Evolutionary conservation across 2,329 filamentous ascomycete species (phyloP).

Genomic region (Fusarium continuum): DNA sequence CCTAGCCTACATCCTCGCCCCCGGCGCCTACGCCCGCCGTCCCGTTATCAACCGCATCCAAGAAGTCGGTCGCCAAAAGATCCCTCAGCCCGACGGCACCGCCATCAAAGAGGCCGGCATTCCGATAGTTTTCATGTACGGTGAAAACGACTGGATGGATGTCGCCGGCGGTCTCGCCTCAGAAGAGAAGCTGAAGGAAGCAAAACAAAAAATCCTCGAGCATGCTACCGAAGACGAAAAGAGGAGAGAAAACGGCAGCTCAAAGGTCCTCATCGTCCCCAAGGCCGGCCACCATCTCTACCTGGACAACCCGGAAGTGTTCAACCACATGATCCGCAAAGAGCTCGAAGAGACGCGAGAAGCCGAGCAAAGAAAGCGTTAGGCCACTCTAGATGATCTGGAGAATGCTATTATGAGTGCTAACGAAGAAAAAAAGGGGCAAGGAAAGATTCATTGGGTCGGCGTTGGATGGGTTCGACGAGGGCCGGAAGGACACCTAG

Average conservation of each 20-base stretch:
- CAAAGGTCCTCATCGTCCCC: conserved; percentile 80
- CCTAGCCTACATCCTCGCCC: conserved; percentile 89
- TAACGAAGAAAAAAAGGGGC: conserved; percentile 5
- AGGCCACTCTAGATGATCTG: background rate
- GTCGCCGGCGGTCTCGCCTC: conserved; percentile 84
- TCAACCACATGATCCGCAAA: conserved; percentile 62
- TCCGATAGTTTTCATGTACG: conserved; percentile 93
- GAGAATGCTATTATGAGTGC: background rate
- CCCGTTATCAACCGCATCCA: conserved; percentile 90
- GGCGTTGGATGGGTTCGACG: conserved; percentile 32
- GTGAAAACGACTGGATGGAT: conserved; percentile 99
- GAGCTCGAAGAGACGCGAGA: conserved; percentile 62
- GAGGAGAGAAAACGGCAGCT: conserved; percentile 77
- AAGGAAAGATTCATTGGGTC: conserved; percentile 9
- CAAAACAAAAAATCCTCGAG: conserved; percentile 67
- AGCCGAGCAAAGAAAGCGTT: conserved; percentile 43
- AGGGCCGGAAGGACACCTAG: conserved; percentile 8
- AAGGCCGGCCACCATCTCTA: conserved; percentile 69
- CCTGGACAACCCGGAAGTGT: conserved; percentile 66
- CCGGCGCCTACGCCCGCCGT: conserved; percentile 88
- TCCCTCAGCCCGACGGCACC: conserved; percentile 46
- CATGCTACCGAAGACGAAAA: conserved; percentile 74
- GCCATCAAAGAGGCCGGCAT: conserved; percentile 68
- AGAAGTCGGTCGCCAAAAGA: conserved; percentile 79
- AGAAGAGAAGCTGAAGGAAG: conserved; percentile 78